Evolutionary conservation across 2,329 filamentous ascomycete species (phyloP), one percentile per base, ranked within the genome.

Genomic region (Teratosphaeria nubilosa): DNA sequence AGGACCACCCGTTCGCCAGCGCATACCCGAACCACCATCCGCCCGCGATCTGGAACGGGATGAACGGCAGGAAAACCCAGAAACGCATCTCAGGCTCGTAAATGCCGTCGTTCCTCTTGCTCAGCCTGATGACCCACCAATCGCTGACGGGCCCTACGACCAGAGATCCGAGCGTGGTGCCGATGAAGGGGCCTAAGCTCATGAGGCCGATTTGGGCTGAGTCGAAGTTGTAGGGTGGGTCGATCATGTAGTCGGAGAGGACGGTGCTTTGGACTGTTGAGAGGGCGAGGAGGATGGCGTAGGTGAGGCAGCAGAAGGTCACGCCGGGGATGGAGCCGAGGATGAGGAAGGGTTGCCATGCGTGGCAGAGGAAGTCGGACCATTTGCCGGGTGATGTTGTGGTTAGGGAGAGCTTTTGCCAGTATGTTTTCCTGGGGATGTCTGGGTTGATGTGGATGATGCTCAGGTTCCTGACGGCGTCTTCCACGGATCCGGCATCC

Each of bases 141-240:
- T 79, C 78, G 63, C 75, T 78, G 53, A 80, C 62, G 0, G 77
- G 77, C 1, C 78, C 78, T 0, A 73, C 72, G 3, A 77, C 62
- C 9, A 78, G 45, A 58, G 77, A 73, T 27, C 77, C 78, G 24
- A 82, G 65, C 27, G 80, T 57, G 22, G 27, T 32, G 14, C 59
- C 59, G 74, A 1, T 58, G 63, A 80, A 77, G 0, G 79, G 77
- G 0, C 78, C 78, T 27, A 82, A 70, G 34, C 76, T 78, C 62
- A 80, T 78, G 45, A 81, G 72, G 0, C 80, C 80, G 1, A 77
- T 77, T 59, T 79, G 68, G 10, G 75, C 74, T 9, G 78, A 73
- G 22, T 72, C 72, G 67, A 82, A 81, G 70, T 78, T 79, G 61
- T 72, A 75, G 0, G 71, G 71, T 3, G 65, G 58, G 2, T 65